Conservation (phyloP, 1,139 yeast species). For the Saccharomyces hybrid region DNA sequence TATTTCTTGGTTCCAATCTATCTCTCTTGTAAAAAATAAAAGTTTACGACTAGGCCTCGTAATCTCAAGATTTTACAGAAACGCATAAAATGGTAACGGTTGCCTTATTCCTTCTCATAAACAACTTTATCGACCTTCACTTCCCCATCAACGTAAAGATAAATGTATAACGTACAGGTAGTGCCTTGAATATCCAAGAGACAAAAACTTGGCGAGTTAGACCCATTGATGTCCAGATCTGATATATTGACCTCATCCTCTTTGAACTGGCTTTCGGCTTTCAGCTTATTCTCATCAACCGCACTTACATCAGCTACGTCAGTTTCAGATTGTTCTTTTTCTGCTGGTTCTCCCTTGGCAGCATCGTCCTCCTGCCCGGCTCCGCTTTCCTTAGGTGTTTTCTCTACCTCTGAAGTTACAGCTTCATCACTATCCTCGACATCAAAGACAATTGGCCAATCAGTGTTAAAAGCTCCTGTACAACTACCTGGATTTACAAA, state of each 20-base stretch:
- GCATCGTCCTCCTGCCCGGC: not conserved
- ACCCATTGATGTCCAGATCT: conserved; percentile 16
- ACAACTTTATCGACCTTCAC: conserved; percentile 89
- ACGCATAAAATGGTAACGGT: not conserved
- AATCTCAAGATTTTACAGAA: not conserved
- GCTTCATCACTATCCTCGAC: not conserved
- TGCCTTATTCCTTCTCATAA: conserved; percentile 51
- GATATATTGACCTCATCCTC: not conserved
- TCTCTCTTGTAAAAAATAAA: not conserved
- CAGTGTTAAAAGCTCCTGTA: conserved; percentile 78
- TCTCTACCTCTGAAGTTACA: not conserved
- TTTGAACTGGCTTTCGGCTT: not conserved
- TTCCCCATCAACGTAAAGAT: conserved; percentile 71
- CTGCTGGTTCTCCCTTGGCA: conserved; percentile 7
- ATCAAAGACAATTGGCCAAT: conserved; percentile 39
- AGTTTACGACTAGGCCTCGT: not conserved
- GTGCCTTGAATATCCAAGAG: conserved; percentile 74
- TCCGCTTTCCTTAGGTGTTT: not conserved
- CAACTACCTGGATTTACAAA: conserved; percentile 95
- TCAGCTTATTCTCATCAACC: not conserved
- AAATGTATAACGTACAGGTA: conserved; percentile 74
- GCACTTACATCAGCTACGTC: conserved; percentile 4
- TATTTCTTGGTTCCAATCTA: not conserved
- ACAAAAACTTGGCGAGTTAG: conserved; percentile 77
- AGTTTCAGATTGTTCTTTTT: conserved; percentile 12